phyloP scores from a whole-genome alignment of 345 rosid genomes.

The Erysimum cheiranthoides region DNA sequence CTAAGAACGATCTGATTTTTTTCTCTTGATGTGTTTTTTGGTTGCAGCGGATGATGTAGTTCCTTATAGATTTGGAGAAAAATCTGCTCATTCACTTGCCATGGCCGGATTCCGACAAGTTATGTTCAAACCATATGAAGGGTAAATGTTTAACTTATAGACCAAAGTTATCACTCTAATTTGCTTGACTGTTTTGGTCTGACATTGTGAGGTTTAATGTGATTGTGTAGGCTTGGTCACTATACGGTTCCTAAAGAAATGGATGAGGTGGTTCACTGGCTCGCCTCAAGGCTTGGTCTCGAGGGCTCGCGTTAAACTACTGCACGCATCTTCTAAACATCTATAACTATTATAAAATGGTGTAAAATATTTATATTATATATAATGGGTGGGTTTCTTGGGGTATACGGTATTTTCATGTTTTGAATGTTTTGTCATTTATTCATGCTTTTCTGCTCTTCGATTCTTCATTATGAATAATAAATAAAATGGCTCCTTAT shows the following conservation, averaged over 20 bases:
- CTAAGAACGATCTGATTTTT: constrained; percentile 3
- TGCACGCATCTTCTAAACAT: constrained; percentile 26
- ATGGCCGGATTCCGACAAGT: constrained; percentile 57
- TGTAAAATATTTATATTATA: constrained; percentile 31
- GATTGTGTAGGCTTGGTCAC: constrained; percentile 75
- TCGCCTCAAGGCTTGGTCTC: constrained; percentile 69
- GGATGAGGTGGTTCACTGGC: constrained; percentile 83
- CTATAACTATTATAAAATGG: constrained; percentile 25
- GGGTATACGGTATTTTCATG: constrained; percentile 42
- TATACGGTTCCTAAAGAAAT: constrained; percentile 90
- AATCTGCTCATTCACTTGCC: constrained; percentile 57
- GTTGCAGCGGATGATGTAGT: constrained; percentile 72
- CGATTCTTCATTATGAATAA: constrained; percentile 43
- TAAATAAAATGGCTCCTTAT: constrained; percentile 3
- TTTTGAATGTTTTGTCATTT: constrained; percentile 34
- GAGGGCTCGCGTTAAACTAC: constrained; percentile 59
- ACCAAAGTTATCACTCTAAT: not conserved
- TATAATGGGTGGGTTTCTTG: constrained; percentile 40
- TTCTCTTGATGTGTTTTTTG: constrained; percentile 18
- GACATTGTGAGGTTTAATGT: constrained; percentile 13
- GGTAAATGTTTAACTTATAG: constrained; percentile 11
- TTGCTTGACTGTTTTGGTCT: constrained; percentile 3
- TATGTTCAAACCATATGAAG: constrained; percentile 44
- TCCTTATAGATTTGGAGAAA: constrained; percentile 63
- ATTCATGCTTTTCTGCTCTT: constrained; percentile 23